phyloP scores from a whole-genome alignment of 225 moss, liverwort and hornwort genomes.

The Climacium dendroides region DNA sequence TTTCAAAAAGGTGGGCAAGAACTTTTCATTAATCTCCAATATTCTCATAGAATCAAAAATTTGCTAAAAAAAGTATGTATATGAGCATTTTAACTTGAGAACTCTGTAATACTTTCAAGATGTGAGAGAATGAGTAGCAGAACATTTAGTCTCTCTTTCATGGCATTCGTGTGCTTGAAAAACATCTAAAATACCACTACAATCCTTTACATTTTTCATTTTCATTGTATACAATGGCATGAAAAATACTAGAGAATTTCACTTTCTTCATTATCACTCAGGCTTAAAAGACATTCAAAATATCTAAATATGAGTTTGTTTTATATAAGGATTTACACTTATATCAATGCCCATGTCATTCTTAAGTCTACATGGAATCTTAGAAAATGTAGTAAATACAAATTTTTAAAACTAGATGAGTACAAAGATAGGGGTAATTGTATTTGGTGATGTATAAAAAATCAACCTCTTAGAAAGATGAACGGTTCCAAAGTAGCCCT shows the following conservation, averaged over 20 bases:
- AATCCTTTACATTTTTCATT: background rate
- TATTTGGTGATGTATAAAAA: background rate
- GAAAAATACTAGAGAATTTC: background rate
- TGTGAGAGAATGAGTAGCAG: background rate
- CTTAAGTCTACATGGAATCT: background rate
- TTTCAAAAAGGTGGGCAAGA: background rate
- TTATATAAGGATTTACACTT: background rate
- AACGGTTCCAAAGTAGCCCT: background rate
- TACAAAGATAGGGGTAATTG: background rate
- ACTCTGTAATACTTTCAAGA: background rate
- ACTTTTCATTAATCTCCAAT: background rate
- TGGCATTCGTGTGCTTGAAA: background rate
- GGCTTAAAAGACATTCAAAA: background rate
- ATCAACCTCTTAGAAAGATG: background rate
- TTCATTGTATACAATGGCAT: background rate
- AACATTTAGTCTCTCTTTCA: rapidly evolving
- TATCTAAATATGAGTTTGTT: background rate
- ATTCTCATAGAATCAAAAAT: background rate
- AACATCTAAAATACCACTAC: background rate
- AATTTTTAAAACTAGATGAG: rapidly evolving
- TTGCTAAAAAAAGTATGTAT: background rate
- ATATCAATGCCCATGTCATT: background rate
- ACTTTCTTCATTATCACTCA: background rate
- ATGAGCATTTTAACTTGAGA: background rate
- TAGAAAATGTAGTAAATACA: rapidly evolving